Evolutionary conservation across 176 grass and related monocot genomes (phyloP), one percentile per base, ranked within the genome.

Genomic region (Oryza officinalis): DNA sequence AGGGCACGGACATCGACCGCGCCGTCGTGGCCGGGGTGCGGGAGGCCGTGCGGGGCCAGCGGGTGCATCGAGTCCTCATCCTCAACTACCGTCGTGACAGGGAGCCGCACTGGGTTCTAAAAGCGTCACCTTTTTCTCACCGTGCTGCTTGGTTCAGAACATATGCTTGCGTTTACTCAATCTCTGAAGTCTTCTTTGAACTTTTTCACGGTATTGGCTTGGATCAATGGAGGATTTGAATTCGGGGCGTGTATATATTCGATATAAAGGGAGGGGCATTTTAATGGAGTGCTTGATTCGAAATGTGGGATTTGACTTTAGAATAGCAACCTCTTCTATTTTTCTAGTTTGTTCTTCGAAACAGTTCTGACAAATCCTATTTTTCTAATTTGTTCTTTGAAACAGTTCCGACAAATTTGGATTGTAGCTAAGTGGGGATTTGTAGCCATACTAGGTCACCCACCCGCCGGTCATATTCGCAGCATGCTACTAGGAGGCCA

Each of bases 1-100:
- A 99, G 87, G 93, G 96, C 70, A 80, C 93, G 10, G 91, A 86
- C 35, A 98, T 93, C 67, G 83, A 85, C 75, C 85, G 96, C 49
- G 81, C 83, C 75, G 88, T 93, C 25, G 83, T 96, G 5, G 81
- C 91, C 0, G 86, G 87, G 15, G 75, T 99, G 3, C 88, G 96
- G 10, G 91, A 98, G 87, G 96, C 93, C 46, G 81, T 98, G 8
- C 83, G 93, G 10, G 78, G 76, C 2, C 90, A 87, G 85, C 80
- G 80, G 23, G 14, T 89, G 41, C 72, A 95, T 49, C 91, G 94
- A 87, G 67, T 76, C 23, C 78, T 44, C 4, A 40, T 98, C 76
- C 86, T 93, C 77, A 98, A 98, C 80, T 95, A 98, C 74, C 69
- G 87, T 14, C 92, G 87, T 69, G 96, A 98, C 85, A 91, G 96